Evolutionary conservation across 768 basidiomycete genomes (phyloP).

Genomic region (Hypholoma sublateritium): DNA sequence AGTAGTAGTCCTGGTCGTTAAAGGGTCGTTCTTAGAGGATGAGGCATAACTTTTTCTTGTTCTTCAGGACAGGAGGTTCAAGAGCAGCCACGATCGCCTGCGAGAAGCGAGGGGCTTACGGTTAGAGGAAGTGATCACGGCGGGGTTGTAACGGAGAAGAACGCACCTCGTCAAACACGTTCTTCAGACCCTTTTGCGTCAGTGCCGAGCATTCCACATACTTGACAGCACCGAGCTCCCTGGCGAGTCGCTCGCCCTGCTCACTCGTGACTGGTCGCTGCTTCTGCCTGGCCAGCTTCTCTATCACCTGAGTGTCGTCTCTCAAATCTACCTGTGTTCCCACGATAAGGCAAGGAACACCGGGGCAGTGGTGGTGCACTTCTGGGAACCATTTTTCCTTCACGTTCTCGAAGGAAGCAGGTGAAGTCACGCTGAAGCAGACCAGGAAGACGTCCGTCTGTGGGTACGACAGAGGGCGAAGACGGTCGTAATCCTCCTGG

Average conservation of each 20-base stretch:
- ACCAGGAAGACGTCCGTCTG: slow-evolving; percentile 99
- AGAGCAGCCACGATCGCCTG: slow-evolving; percentile 98
- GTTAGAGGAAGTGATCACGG: slow-evolving; percentile 7
- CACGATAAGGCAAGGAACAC: slow-evolving; percentile 98
- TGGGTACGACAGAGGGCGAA: slow-evolving; percentile 98
- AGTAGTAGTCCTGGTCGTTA: slow-evolving; percentile 30
- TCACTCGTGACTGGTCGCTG: slow-evolving; percentile 89
- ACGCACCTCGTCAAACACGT: slow-evolving; percentile 98
- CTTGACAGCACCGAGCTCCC: slow-evolving; percentile 97
- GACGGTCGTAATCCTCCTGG: slow-evolving; percentile 99
- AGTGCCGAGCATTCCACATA: slow-evolving; percentile 99
- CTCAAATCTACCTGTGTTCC: slow-evolving; percentile 98
- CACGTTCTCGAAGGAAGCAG: slow-evolving; percentile 99
- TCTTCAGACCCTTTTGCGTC: slow-evolving; percentile 99
- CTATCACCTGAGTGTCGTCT: slow-evolving; percentile 89
- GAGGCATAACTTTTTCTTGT: slow-evolving; percentile 76
- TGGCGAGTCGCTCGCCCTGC: slow-evolving; percentile 91
- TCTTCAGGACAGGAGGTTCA: slow-evolving; percentile 86
- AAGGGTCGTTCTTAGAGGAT: slow-evolving; percentile 62
- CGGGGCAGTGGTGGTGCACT: slow-evolving; percentile 99
- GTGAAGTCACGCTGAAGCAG: slow-evolving; percentile 98
- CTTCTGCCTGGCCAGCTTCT: slow-evolving; percentile 96
- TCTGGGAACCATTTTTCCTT: slow-evolving; percentile 99
- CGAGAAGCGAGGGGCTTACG: not conserved
- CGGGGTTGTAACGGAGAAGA: slow-evolving; percentile 11